Conservation (phyloP, 176 grass and related monocot species). For the Avena sativa region DNA sequence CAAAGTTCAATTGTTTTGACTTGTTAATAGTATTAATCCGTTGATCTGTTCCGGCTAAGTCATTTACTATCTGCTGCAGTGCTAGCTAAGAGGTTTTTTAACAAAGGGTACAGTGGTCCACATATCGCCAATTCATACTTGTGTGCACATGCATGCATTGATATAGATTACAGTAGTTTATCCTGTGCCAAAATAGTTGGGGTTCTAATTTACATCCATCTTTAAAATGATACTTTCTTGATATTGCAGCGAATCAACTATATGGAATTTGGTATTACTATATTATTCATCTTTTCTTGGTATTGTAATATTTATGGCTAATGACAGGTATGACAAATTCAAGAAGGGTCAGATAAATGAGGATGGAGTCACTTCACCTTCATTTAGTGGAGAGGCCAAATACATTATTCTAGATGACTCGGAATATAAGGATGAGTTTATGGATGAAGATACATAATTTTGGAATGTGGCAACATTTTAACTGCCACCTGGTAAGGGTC, state of each 20-base stretch:
- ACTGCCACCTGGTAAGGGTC: conserved; percentile 55
- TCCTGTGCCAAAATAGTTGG: not conserved
- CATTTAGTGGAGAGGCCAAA: conserved; percentile 70
- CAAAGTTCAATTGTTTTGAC: conserved; percentile 24
- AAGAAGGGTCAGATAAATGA: conserved; percentile 64
- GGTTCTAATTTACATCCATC: conserved; percentile 14
- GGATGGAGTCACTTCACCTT: conserved; percentile 51
- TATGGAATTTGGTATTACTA: conserved; percentile 30
- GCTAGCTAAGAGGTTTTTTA: conserved; percentile 21
- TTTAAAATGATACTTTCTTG: conserved; percentile 7
- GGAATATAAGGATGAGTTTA: conserved; percentile 73
- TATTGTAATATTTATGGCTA: conserved; percentile 38
- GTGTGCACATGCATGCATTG: not conserved
- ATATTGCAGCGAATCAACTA: conserved; percentile 16
- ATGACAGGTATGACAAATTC: conserved; percentile 89
- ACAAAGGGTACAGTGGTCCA: not conserved
- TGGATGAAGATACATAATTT: conserved; percentile 55
- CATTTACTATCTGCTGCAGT: not conserved
- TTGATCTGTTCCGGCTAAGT: conserved; percentile 4
- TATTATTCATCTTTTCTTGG: conserved; percentile 32
- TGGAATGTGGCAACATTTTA: conserved; percentile 44
- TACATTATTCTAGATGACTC: conserved; percentile 95
- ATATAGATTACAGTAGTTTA: conserved; percentile 13
- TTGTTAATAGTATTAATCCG: conserved; percentile 19
- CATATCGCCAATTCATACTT: conserved; percentile 15